Conservation (phyloP, 2,329 filamentous ascomycete genomes). For the Pseudocercospora macadamiae region DNA sequence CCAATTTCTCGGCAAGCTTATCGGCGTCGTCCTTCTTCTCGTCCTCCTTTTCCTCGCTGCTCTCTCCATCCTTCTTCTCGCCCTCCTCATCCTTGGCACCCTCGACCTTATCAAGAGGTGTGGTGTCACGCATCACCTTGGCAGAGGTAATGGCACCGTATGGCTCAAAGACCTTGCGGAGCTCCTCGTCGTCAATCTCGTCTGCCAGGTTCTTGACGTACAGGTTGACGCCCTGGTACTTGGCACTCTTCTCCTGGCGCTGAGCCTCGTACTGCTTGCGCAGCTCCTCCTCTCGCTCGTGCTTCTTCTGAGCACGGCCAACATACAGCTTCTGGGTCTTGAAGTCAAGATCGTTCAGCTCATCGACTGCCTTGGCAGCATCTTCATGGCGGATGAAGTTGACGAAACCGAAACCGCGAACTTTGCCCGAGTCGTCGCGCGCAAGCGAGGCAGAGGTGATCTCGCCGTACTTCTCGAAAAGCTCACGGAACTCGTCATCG, state of each 20-base stretch:
- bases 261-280: slow-evolving; percentile 98
- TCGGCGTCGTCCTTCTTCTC: slow-evolving; percentile 60
- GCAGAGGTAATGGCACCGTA: slow-evolving; percentile 97
- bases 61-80: slow-evolving; percentile 56
- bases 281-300: slow-evolving; percentile 98
- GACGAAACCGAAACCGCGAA: slow-evolving; percentile 91
- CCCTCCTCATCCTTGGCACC: slow-evolving; percentile 47
- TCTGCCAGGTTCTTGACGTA: slow-evolving; percentile 99
- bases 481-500: slow-evolving; percentile 90
- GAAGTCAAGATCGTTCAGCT: slow-evolving; percentile 90
- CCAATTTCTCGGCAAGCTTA: slow-evolving; percentile 53
- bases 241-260: slow-evolving; percentile 96
- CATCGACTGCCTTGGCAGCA: slow-evolving; percentile 83
- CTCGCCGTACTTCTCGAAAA: slow-evolving; percentile 90
- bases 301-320: slow-evolving; percentile 99
- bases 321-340: slow-evolving; percentile 96
- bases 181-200: slow-evolving; percentile 96
- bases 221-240: slow-evolving; percentile 98
- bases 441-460: slow-evolving; percentile 95
- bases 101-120: slow-evolving; percentile 53
- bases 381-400: slow-evolving; percentile 92
- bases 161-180: slow-evolving; percentile 87
- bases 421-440: slow-evolving; percentile 94
- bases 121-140: slow-evolving; percentile 95
- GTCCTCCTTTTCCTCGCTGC: slow-evolving; percentile 58